Evolutionary conservation across 1,139 yeast species (phyloP).

Genomic region (Torulaspora pretoriensis): DNA sequence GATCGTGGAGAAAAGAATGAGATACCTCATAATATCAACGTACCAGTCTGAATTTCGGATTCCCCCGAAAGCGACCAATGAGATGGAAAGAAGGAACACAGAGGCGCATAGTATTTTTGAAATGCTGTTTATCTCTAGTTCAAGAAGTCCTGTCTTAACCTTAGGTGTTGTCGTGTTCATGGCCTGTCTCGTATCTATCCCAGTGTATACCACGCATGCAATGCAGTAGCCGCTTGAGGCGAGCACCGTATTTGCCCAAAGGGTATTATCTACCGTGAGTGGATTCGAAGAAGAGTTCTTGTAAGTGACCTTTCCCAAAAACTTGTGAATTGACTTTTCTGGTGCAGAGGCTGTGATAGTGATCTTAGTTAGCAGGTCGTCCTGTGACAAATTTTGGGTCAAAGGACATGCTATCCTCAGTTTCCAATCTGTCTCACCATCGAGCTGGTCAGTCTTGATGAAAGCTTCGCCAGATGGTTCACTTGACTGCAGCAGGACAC

Average conservation of each 20-base stretch:
- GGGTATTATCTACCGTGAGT: constrained; percentile 78
- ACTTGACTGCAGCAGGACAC: constrained; percentile 77
- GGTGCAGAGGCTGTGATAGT: constrained; percentile 72
- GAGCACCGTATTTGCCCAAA: constrained; percentile 97
- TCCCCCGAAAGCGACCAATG: constrained; percentile 76
- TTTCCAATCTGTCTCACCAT: constrained; percentile 99
- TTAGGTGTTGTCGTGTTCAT: constrained; percentile 86
- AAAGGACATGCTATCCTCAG: constrained; percentile 68
- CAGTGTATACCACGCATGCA: constrained; percentile 87
- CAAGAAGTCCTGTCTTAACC: constrained; percentile 87
- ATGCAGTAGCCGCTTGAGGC: constrained; percentile 84
- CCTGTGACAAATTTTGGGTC: constrained; percentile 57
- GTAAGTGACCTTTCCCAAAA: constrained; percentile 65
- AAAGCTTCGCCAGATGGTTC: constrained; percentile 85
- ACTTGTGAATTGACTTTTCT: constrained; percentile 73
- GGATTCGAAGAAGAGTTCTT: constrained; percentile 54
- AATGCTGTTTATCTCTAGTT: constrained; percentile 80
- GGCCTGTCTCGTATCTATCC: constrained; percentile 88
- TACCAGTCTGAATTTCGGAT: constrained; percentile 73
- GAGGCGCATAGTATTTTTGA: constrained; percentile 86
- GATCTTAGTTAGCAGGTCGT: constrained; percentile 45
- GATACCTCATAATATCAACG: constrained; percentile 80
- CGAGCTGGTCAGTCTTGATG: constrained; percentile 94
- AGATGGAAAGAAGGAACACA: constrained; percentile 73
- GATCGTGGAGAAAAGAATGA: constrained; percentile 88